Conservation (phyloP, 1,139 yeast species). For the Tardiomyces digboiensis region DNA sequence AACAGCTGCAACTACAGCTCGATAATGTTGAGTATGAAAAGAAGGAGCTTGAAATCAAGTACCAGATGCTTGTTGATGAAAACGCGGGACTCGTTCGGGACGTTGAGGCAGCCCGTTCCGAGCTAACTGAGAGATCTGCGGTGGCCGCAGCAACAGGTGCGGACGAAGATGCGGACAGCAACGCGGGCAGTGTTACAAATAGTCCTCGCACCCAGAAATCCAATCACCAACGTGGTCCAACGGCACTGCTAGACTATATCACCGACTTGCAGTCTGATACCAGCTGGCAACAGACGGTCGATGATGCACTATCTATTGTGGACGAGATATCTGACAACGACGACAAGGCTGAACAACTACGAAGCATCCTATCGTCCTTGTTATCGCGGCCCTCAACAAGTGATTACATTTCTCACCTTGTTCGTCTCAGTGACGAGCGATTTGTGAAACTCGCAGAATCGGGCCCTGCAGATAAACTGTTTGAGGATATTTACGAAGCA, state of each 20-base stretch:
- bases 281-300: not conserved
- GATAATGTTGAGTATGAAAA: constrained; percentile 23
- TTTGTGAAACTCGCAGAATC: not conserved
- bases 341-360: not conserved
- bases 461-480: constrained; percentile 4
- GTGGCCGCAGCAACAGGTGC: not conserved
- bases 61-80: constrained; percentile 20
- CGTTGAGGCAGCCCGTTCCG: not conserved
- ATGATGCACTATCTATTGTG: not conserved
- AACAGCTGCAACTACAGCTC: constrained; percentile 15
- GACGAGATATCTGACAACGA: not conserved
- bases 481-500: constrained; percentile 12
- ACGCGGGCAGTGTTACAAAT: too few species aligned
- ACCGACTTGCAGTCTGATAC: not conserved
- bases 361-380: not conserved
- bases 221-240: too few species aligned
- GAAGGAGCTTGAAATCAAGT: constrained; percentile 21
- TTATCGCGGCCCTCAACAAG: not conserved
- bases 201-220: too few species aligned
- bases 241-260: too few species aligned
- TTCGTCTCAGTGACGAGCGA: not conserved
- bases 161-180: too few species aligned
- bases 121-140: not conserved
- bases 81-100: constrained; percentile 13
- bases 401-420: not conserved